Conservation (phyloP, 2,329 filamentous ascomycete species). For the Penicillium sp. region DNA sequence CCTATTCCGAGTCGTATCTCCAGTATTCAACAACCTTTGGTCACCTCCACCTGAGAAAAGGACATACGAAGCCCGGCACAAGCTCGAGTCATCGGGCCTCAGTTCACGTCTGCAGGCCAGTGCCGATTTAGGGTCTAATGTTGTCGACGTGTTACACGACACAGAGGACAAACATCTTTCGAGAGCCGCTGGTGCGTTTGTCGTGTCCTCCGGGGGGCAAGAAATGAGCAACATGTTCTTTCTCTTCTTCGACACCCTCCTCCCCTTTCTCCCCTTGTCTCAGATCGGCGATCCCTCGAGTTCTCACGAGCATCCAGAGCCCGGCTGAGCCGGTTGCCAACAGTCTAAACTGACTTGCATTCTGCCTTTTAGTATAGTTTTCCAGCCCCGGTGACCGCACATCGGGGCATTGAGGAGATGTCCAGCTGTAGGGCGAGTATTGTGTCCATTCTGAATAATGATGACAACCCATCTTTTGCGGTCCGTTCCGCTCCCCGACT, state of each 20-base stretch:
- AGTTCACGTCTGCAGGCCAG: conserved; percentile 18
- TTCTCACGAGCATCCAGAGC: conserved; percentile 5
- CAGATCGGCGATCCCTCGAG: conserved; percentile 3
- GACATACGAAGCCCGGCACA: not conserved
- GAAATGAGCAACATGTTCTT: conserved; percentile 7
- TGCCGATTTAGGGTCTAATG: conserved; percentile 23
- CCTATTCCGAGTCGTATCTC: not conserved
- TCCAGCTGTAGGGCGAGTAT: conserved; percentile 28
- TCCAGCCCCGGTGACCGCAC: conserved; percentile 13
- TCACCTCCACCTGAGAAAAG: not conserved
- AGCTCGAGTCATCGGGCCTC: conserved; percentile 17
- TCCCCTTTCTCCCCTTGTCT: not conserved
- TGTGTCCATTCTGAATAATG: conserved; percentile 42
- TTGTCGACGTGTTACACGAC: conserved; percentile 29
- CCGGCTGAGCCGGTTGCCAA: conserved; percentile 3
- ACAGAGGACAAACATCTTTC: conserved; percentile 28
- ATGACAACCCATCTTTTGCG: conserved; percentile 41
- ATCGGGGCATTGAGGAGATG: conserved; percentile 22
- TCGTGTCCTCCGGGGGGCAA: conserved; percentile 6
- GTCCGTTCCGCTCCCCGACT: conserved; percentile 29
- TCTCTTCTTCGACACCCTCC: conserved; percentile 6
- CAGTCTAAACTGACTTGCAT: conserved; percentile 10
- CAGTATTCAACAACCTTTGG: not conserved
- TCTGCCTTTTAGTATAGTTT: conserved; percentile 14
- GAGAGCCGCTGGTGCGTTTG: conserved; percentile 25